Conservation (phyloP, 2,329 filamentous ascomycete genomes). For the Botryotinia globosa region DNA sequence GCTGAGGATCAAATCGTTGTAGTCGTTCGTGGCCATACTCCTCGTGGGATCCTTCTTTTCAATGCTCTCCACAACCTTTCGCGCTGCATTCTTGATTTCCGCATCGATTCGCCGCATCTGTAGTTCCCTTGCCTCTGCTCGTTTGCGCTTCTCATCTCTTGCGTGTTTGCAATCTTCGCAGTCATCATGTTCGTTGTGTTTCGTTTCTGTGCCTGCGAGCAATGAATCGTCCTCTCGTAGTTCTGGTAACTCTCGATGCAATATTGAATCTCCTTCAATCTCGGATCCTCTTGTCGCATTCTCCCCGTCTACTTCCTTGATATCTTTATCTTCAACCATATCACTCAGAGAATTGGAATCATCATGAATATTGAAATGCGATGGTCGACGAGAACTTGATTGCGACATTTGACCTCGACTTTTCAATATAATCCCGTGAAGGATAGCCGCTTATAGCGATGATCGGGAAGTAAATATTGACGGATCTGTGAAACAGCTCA, state of each 20-base stretch:
- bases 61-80: constrained; percentile 50
- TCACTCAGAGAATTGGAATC: constrained; percentile 34
- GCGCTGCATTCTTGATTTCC: constrained; percentile 52
- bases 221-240: constrained; percentile 18
- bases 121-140: constrained; percentile 26
- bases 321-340: neutral
- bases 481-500: constrained; percentile 26
- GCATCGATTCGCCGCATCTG: constrained; percentile 45
- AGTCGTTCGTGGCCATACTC: constrained; percentile 20
- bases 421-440: neutral
- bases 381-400: constrained; percentile 23
- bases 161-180: constrained; percentile 20
- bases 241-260: constrained; percentile 4
- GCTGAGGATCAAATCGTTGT: constrained; percentile 39
- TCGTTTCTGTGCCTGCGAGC: constrained; percentile 16
- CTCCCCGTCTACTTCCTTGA: constrained; percentile 29
- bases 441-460: neutral
- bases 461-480: constrained; percentile 29
- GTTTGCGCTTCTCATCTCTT: constrained; percentile 25
- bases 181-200: constrained; percentile 20
- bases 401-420: constrained; percentile 28
- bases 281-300: constrained; percentile 15
- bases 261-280: neutral
- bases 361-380: constrained; percentile 36
- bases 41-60: constrained; percentile 40